phyloP scores from a whole-genome alignment of 1,284 basidiomycete species.

The Irpex sp. region DNA sequence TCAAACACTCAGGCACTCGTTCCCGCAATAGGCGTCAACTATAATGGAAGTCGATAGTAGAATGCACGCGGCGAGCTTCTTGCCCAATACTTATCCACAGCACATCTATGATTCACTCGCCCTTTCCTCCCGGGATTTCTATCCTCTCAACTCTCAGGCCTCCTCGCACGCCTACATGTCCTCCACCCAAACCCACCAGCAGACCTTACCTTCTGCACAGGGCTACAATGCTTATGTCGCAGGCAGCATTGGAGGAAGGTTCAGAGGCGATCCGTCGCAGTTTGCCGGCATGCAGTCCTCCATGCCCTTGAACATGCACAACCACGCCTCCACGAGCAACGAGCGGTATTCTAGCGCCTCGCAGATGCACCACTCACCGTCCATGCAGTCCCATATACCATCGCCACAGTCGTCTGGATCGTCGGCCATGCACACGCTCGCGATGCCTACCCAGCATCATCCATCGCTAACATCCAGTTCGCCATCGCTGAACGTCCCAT shows the following conservation, averaged over 20 bases:
- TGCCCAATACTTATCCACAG: slow-evolving; percentile 12
- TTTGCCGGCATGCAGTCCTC: slow-evolving; percentile 6
- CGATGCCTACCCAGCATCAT: neutral
- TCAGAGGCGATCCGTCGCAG: slow-evolving; percentile 5
- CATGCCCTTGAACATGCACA: slow-evolving; percentile 2
- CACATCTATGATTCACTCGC: slow-evolving; percentile 13
- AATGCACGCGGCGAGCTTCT: slow-evolving; percentile 16
- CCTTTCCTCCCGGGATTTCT: slow-evolving; percentile 14
- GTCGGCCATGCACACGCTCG: neutral
- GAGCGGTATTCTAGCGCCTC: slow-evolving; percentile 4
- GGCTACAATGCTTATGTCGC: slow-evolving; percentile 7
- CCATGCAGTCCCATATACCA: neutral
- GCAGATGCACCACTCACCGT: slow-evolving; percentile 6
- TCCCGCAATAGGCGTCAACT: slow-evolving; percentile 9
- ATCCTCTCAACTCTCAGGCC: slow-evolving; percentile 10
- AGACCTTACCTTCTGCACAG: slow-evolving; percentile 1
- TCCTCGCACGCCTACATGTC: slow-evolving; percentile 9
- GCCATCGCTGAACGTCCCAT: slow-evolving; percentile 4
- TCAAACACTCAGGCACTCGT: slow-evolving; percentile 6
- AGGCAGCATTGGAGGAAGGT: slow-evolving; percentile 9
- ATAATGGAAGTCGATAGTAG: slow-evolving; percentile 15
- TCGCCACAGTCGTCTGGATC: slow-evolving; percentile 4
- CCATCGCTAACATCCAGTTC: slow-evolving; percentile 3
- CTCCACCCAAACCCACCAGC: slow-evolving; percentile 2
- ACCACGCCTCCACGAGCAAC: slow-evolving; percentile 4